phyloP scores from a whole-genome alignment of 2,329 filamentous ascomycete genomes.

The Cytospora leucostoma region DNA sequence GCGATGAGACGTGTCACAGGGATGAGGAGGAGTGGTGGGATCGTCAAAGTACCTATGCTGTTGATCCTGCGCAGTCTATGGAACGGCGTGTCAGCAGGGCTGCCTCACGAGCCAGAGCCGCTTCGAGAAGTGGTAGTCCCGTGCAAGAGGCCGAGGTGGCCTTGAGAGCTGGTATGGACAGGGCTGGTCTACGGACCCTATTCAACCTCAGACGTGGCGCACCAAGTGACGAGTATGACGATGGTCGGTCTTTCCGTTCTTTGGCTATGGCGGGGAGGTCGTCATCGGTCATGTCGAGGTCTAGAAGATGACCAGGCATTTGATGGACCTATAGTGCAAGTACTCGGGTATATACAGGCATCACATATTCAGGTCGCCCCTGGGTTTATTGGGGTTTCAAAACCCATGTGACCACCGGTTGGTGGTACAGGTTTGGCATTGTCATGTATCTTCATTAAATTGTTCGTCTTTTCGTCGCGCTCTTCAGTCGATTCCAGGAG shows the following conservation, averaged over 20 bases:
- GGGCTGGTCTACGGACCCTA: conserved; percentile 24
- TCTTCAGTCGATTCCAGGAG: no score
- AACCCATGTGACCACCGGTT: no score
- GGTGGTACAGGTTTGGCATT: no score
- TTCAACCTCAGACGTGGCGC: conserved; percentile 23
- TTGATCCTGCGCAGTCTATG: conserved; percentile 7
- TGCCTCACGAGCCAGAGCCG: conserved; percentile 8
- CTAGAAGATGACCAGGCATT: neutral
- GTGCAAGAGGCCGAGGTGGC: conserved; percentile 11
- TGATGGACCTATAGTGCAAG: neutral
- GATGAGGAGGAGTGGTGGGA: conserved; percentile 24
- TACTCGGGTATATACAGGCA: neutral
- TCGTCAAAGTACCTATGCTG: neutral
- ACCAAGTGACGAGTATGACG: conserved; percentile 23
- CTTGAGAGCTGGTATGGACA: conserved; percentile 24
- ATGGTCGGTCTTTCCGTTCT: conserved; percentile 23
- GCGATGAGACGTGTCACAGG: conserved; percentile 13
- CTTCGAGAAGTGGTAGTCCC: conserved; percentile 14
- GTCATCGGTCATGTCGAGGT: neutral
- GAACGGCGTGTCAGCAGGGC: conserved; percentile 13
- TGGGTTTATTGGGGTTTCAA: no score
- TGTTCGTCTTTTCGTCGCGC: no score
- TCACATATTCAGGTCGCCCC: no score
- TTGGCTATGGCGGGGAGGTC: conserved; percentile 25
- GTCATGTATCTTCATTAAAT: no score